phyloP scores from a whole-genome alignment of 257 asterid genomes.

The Jacaranda mimosifolia region DNA sequence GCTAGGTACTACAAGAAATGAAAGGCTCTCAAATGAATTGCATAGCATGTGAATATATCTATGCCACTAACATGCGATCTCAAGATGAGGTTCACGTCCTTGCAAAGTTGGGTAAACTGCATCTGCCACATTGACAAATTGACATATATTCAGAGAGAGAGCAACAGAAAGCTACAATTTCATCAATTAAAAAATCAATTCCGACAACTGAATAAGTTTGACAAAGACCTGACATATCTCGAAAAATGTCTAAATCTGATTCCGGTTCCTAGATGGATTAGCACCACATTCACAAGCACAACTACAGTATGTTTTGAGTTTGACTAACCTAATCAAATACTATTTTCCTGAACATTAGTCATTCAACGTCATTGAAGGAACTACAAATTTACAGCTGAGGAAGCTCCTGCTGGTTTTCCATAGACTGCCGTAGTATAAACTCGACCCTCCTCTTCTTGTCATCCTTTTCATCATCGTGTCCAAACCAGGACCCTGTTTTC shows the following conservation, averaged over 20 bases:
- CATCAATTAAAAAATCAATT: slow-evolving; percentile 44
- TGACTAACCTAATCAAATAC: slow-evolving; percentile 70
- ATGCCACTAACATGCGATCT: not conserved
- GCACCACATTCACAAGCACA: slow-evolving; percentile 69
- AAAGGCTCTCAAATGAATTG: slow-evolving; percentile 7
- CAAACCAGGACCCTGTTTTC: slow-evolving; percentile 62
- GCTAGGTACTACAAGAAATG: not conserved
- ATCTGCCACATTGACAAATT: slow-evolving; percentile 13
- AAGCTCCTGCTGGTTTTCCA: slow-evolving; percentile 83
- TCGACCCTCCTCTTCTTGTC: slow-evolving; percentile 94
- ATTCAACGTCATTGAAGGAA: slow-evolving; percentile 53
- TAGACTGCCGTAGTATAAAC: slow-evolving; percentile 73
- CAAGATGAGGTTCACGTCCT: slow-evolving; percentile 4
- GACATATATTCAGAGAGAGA: not conserved
- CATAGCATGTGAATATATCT: slow-evolving; percentile 2
- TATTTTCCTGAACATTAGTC: slow-evolving; percentile 50
- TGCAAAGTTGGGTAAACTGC: slow-evolving; percentile 12
- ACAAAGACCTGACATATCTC: slow-evolving; percentile 55
- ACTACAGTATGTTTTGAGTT: slow-evolving; percentile 59
- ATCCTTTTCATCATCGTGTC: slow-evolving; percentile 83
- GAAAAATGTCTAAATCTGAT: slow-evolving; percentile 60
- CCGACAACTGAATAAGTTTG: slow-evolving; percentile 41
- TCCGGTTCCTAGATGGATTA: slow-evolving; percentile 53
- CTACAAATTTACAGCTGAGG: slow-evolving; percentile 85
- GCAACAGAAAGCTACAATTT: slow-evolving; percentile 38